Conservation (phyloP, 2,329 filamentous ascomycete genomes). For the Clarireedia monteithiana region DNA sequence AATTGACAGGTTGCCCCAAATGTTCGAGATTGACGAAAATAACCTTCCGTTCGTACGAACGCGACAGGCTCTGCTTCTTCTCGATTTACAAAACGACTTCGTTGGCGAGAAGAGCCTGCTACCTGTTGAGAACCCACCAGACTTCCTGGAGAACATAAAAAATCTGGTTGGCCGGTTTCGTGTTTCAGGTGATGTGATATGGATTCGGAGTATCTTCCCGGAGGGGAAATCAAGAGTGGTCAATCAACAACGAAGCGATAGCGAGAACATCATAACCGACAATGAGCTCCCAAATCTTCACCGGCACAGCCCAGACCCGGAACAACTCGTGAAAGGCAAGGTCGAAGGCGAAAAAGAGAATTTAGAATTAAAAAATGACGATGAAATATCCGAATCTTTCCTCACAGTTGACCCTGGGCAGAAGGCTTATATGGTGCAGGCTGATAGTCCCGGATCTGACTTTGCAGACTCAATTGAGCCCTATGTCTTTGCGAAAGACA, state of each 20-base stretch:
- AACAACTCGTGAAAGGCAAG: conserved; percentile 8
- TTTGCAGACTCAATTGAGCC: conserved; percentile 2
- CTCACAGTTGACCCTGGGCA: conserved; percentile 20
- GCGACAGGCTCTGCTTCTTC: conserved; percentile 65
- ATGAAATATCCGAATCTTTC: conserved; percentile 20
- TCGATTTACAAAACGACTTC: conserved; percentile 92
- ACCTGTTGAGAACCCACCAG: conserved; percentile 52
- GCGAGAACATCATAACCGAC: conserved; percentile 28
- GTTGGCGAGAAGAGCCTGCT: conserved; percentile 60
- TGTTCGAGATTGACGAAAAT: conserved; percentile 50
- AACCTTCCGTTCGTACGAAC: conserved; percentile 49
- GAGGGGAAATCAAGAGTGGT: conserved; percentile 50
- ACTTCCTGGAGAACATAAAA: conserved; percentile 60
- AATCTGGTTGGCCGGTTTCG: conserved; percentile 67
- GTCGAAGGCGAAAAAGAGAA: conserved; percentile 10
- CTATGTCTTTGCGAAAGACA: conserved; percentile 32
- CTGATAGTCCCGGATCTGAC: not conserved
- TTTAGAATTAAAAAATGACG: conserved; percentile 6
- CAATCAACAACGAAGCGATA: conserved; percentile 35
- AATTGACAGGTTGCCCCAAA: conserved; percentile 23
- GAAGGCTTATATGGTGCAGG: conserved; percentile 35
- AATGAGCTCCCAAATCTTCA: conserved; percentile 15
- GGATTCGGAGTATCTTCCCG: conserved; percentile 68
- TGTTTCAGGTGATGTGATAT: conserved; percentile 65
- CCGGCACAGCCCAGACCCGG: not conserved